Evolutionary conservation across 2,329 filamentous ascomycete species (phyloP).

Genomic region (Pestalotiopsis sp.): DNA sequence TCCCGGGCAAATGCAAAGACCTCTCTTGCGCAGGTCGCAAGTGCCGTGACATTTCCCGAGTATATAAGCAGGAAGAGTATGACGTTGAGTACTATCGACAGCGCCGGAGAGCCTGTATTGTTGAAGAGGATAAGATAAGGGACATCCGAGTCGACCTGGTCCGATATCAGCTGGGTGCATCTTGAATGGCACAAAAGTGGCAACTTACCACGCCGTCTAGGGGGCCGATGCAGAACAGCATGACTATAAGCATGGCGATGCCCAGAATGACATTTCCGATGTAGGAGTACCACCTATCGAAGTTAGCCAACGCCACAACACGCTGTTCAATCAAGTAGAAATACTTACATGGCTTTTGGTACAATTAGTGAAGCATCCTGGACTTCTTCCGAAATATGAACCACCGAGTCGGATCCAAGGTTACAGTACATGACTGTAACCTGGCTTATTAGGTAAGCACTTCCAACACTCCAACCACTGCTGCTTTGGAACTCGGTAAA

Average conservation of each 20-base stretch:
- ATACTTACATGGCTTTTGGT: constrained; percentile 1
- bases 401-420: background rate
- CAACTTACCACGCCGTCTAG: background rate
- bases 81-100: background rate
- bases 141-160: background rate
- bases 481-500: constrained; percentile 3
- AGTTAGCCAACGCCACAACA: background rate
- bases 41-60: constrained; percentile 29
- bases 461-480: background rate
- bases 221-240: background rate
- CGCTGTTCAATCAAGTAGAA: background rate
- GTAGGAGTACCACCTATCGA: background rate
- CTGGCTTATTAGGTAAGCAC: background rate
- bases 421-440: background rate
- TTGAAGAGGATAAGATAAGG: constrained; percentile 1
- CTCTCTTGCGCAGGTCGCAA: constrained; percentile 26
- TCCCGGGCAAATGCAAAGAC: constrained; percentile 28
- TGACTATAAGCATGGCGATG: background rate
- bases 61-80: background rate
- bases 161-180: background rate
- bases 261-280: background rate
- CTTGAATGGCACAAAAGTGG: too few relatives aligned
- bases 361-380: background rate
- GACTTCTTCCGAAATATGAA: background rate
- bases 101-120: background rate